A percentile compares a stretch with the other conserved stretches of the same genome.
phyloP scores from a whole-genome alignment of 2,329 filamentous ascomycete species.

The Orbilia oligospora region DNA sequence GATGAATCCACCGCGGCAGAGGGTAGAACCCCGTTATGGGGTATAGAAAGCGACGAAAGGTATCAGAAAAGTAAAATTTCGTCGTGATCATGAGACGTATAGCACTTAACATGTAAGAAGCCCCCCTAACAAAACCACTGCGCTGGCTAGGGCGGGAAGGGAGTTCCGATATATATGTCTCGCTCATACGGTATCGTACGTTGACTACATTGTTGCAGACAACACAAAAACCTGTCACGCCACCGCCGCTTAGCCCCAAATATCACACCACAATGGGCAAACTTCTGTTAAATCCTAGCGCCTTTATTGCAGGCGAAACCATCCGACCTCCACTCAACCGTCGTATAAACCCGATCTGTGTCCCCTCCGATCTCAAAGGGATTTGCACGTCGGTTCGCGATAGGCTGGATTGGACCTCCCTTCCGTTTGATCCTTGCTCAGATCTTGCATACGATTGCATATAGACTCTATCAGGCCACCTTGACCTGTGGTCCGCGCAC shows the following conservation, averaged over 20 bases:
- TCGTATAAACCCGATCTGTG: slow-evolving; percentile 47
- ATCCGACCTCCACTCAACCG: slow-evolving; percentile 36
- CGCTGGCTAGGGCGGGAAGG: slow-evolving; percentile 40
- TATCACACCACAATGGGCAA: slow-evolving; percentile 58
- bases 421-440: slow-evolving; percentile 45
- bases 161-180: slow-evolving; percentile 49
- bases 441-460: slow-evolving; percentile 57
- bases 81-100: slow-evolving; percentile 59
- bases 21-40: slow-evolving; percentile 23
- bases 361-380: slow-evolving; percentile 27
- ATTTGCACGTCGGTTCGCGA: slow-evolving; percentile 38
- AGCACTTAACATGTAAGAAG: slow-evolving; percentile 37
- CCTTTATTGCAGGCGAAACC: slow-evolving; percentile 48
- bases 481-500: slow-evolving; percentile 35
- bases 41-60: slow-evolving; percentile 50
- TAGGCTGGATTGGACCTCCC: slow-evolving; percentile 26
- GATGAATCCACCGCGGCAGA: slow-evolving; percentile 45
- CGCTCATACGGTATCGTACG: slow-evolving; percentile 21
- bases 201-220: slow-evolving; percentile 30
- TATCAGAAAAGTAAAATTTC: slow-evolving; percentile 34
- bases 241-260: slow-evolving; percentile 34
- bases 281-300: slow-evolving; percentile 25
- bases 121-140: neutral
- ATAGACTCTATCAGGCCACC: slow-evolving; percentile 54
- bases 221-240: slow-evolving; percentile 47